Evolutionary conservation across 2,329 filamentous ascomycete genomes (phyloP).

Genomic region (Trichoderma sp.): DNA sequence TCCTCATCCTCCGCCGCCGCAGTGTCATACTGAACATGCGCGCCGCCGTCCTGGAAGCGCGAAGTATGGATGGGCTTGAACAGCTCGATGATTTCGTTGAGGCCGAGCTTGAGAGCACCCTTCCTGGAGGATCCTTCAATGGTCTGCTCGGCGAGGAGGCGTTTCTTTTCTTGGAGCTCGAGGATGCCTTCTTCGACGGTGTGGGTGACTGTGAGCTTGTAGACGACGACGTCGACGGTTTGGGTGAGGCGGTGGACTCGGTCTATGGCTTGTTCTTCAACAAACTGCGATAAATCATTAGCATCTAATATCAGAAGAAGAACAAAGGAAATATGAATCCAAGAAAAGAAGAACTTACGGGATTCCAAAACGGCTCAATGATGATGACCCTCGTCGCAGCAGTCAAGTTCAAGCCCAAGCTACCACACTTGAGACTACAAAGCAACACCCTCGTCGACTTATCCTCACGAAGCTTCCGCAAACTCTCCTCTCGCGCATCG

Average conservation of each 20-base stretch:
- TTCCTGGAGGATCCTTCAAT: slow-evolving; percentile 80
- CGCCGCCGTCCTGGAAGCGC: neutral
- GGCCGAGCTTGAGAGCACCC: slow-evolving; percentile 74
- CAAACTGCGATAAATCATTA: slow-evolving; percentile 58
- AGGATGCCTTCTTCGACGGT: slow-evolving; percentile 93
- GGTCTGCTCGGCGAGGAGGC: slow-evolving; percentile 83
- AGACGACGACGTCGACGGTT: slow-evolving; percentile 90
- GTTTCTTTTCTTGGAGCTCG: slow-evolving; percentile 91
- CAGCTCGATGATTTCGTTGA: slow-evolving; percentile 90
- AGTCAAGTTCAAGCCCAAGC: slow-evolving; percentile 88
- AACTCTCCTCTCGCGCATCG: slow-evolving; percentile 82
- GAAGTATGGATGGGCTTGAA: slow-evolving; percentile 63
- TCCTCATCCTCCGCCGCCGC: slow-evolving; percentile 21
- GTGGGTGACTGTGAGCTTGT: slow-evolving; percentile 82
- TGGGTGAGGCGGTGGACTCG: slow-evolving; percentile 98
- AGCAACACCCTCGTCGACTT: slow-evolving; percentile 76
- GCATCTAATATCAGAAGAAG: neutral
- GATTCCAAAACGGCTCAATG: slow-evolving; percentile 98
- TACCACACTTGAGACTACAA: slow-evolving; percentile 92
- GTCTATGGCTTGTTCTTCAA: slow-evolving; percentile 98
- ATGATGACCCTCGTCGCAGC: slow-evolving; percentile 92
- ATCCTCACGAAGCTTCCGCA: slow-evolving; percentile 73
- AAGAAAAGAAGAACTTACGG: slow-evolving; percentile 49
- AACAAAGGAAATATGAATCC: neutral
- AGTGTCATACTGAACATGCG: neutral